A percentile compares a stretch with the other conserved stretches of the same genome.
Conservation (phyloP, 345 rosid species). For the Boechera stricta region DNA sequence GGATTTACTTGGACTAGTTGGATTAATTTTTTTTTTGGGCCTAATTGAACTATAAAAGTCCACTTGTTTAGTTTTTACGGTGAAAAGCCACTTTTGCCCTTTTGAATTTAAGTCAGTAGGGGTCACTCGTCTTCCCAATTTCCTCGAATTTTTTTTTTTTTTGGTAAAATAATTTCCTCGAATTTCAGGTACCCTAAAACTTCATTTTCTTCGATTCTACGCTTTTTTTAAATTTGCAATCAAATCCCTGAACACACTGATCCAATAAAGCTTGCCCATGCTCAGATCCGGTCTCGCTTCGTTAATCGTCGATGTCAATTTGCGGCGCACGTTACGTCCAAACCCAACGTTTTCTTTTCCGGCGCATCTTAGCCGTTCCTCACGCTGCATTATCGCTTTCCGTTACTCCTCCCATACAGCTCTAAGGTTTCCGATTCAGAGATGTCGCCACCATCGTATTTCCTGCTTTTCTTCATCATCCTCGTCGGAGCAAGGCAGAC, state of each 20-base stretch:
- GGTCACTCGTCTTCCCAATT: too few species aligned
- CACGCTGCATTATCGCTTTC: conserved; percentile 3
- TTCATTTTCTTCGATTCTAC: conserved; percentile 2
- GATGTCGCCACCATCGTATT: conserved; percentile 11
- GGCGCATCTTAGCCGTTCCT: conserved; percentile 48
- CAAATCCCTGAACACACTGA: neutral
- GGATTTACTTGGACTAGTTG: too few species aligned
- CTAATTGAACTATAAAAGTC: too few species aligned
- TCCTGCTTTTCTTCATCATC: conserved; percentile 29
- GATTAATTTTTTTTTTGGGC: too few species aligned
- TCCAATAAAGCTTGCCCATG: conserved; percentile 24
- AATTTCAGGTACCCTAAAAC: conserved; percentile 5
- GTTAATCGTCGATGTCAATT: conserved; percentile 27
- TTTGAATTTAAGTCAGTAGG: neutral
- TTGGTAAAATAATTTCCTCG: neutral
- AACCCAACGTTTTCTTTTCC: conserved; percentile 30
- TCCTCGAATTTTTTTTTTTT: too few species aligned
- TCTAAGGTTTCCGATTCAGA: conserved; percentile 27
- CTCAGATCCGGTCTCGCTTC: conserved; percentile 45
- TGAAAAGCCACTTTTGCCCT: neutral
- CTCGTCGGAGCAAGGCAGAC: conserved; percentile 35
- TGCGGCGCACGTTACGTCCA: conserved; percentile 47
- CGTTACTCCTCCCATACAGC: conserved; percentile 17
- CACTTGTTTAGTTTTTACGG: too few species aligned
- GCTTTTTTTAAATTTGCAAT: neutral